Percentiles rank a stretch among this genome's conserved stretches.
Evolutionary conservation across 805 yeast genomes (phyloP).

Genomic region (Barnettozyma populi): DNA sequence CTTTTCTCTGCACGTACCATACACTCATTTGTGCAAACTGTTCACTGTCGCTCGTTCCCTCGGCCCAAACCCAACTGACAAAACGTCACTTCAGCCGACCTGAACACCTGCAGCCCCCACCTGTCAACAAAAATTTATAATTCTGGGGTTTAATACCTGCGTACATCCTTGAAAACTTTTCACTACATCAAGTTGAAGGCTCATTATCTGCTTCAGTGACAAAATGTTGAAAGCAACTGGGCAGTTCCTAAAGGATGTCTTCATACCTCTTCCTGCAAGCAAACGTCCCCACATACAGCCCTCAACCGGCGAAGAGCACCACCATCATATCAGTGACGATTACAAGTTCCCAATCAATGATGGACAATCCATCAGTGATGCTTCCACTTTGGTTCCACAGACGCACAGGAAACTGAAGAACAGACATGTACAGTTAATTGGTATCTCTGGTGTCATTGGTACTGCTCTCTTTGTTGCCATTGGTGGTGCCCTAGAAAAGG

Average conservation of each 20-base stretch:
- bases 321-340: background rate
- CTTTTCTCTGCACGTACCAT: background rate
- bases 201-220: background rate
- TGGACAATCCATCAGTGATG: constrained; percentile 17
- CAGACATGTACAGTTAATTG: constrained; percentile 73
- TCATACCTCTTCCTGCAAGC: constrained; percentile 17
- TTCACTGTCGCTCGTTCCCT: background rate
- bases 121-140: background rate
- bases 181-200: background rate
- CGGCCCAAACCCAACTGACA: background rate
- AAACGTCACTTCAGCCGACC: background rate
- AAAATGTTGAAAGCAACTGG: background rate
- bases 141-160: background rate
- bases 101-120: background rate
- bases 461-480: constrained; percentile 74
- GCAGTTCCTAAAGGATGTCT: constrained; percentile 16
- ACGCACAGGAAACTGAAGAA: constrained; percentile 49
- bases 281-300: constrained; percentile 5
- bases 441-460: constrained; percentile 80
- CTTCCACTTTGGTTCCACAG: constrained; percentile 19
- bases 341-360: constrained; percentile 1
- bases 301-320: background rate
- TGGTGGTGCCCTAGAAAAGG: constrained; percentile 55
- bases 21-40: background rate
- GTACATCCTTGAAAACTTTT: background rate